phyloP scores from a whole-genome alignment of 108 stramenopile species.

The Pseudonitzschia multistriata region DNA sequence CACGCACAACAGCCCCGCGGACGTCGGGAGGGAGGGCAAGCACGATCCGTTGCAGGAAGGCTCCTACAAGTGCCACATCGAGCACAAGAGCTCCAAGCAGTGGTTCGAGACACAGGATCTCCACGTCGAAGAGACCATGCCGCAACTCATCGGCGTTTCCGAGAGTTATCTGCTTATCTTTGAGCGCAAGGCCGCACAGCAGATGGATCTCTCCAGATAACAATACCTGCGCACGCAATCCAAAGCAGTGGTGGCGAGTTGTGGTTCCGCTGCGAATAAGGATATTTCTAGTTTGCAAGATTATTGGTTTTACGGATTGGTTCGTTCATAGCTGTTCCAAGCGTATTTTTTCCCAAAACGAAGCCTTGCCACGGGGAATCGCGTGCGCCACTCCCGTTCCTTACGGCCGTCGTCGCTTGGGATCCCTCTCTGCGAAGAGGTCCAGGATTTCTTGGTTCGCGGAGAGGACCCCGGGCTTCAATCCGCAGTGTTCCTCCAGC shows the following conservation, averaged over 20 bases:
- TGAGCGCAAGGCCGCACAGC: conserved; percentile 58
- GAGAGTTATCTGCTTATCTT: conserved; percentile 95
- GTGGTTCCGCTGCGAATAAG: too few species aligned
- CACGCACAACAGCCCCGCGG: conserved; percentile 84
- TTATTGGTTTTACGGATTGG: too few species aligned
- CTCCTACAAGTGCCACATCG: conserved; percentile 88
- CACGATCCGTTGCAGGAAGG: conserved; percentile 84
- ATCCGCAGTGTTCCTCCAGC: background rate
- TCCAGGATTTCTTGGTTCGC: conserved; percentile 12
- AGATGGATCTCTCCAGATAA: conserved; percentile 12
- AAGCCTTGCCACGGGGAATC: background rate
- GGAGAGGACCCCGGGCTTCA: background rate
- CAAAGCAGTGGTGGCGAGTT: too few species aligned
- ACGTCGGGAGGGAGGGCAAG: conserved; percentile 81
- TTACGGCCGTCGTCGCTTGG: background rate
- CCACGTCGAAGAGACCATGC: conserved; percentile 92
- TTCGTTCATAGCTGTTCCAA: too few species aligned
- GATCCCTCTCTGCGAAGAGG: background rate
- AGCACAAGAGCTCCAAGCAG: conserved; percentile 81
- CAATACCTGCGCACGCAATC: background rate
- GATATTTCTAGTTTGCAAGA: too few species aligned
- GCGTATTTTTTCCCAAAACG: too few species aligned
- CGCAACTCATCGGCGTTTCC: conserved; percentile 93
- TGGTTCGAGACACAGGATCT: conserved; percentile 99
- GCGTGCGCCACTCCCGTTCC: background rate